These are phyloP conservation scores for Lyophyllum semitale DNA, from an alignment of 768 basidiomycete genomes.

Conservation along the genomic window DNA sequence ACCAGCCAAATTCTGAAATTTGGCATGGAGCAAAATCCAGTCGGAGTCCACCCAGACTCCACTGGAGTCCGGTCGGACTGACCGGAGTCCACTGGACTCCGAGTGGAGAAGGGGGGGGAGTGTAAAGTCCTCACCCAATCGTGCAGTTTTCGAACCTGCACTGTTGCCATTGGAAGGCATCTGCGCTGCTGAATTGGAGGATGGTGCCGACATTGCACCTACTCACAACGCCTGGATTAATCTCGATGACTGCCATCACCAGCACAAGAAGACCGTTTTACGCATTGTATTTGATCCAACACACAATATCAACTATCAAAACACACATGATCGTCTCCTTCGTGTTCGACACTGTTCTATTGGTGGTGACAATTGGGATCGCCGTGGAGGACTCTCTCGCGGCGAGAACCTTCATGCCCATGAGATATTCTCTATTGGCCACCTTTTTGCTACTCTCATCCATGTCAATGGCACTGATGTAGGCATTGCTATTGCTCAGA, in stretches of 20 bases:
- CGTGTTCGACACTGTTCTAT: slow-evolving; percentile 17
- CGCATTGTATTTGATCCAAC: slow-evolving; percentile 11
- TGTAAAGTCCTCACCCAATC: too few relatives aligned
- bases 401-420: background rate
- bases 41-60: too few relatives aligned
- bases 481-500: slow-evolving; percentile 4
- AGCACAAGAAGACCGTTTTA: slow-evolving; percentile 18
- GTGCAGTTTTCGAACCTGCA: too few relatives aligned
- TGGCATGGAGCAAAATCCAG: too few relatives aligned
- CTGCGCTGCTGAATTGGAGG: too few relatives aligned
- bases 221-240: slow-evolving; percentile 9
- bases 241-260: background rate
- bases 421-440: background rate
- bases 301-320: slow-evolving; percentile 11
- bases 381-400: background rate
- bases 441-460: slow-evolving; percentile 12
- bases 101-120: too few relatives aligned
- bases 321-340: slow-evolving; percentile 21
- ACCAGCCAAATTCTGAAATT: too few relatives aligned
- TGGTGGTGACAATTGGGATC: slow-evolving; percentile 18
- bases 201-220: too few relatives aligned
- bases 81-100: too few relatives aligned
- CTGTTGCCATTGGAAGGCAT: too few relatives aligned
- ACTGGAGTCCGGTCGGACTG: too few relatives aligned
- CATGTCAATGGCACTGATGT: slow-evolving; percentile 4